Evolutionary conservation across 2,329 filamentous ascomycete species (phyloP), one percentile per base, ranked within the genome.

Genomic region (Trichoderma koningii): DNA sequence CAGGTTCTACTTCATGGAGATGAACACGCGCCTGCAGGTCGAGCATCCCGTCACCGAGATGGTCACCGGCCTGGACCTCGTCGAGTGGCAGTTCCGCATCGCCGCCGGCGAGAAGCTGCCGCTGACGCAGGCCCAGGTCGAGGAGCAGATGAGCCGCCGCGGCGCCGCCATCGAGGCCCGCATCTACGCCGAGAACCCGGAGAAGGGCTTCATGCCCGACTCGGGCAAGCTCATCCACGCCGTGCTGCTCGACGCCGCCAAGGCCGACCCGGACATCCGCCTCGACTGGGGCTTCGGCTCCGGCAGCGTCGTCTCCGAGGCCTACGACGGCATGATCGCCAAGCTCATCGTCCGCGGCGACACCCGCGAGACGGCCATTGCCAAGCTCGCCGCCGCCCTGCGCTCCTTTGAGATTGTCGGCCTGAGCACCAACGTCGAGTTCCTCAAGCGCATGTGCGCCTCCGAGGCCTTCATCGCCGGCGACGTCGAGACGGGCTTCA

Each of bases 261-360:
- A 80, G 55, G 80, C 84, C 6, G 85, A 87, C 44, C 83, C 89
- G 0, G 90, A 93, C 68, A 85, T 98, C 38, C 88, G 95, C 47
- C 93, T 99, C 69, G 95, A 99, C 73, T 93, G 93, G 52, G 95
- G 95, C 1, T 98, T 98, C 75, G 86, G 93, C 30, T 85, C 93
- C 70, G 95, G 95, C 28, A 94, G 97, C 74, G 92, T 92, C 68
- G 91, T 99, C 3, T 96, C 93, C 0, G 92, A 94, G 66, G 91
- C 95, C 63, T 99, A 99, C 76, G 95, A 99, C 71, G 95, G 95
- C 30, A 99, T 99, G 95, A 97, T 99, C 70, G 92, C 95, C 51
- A 99, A 99, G 79, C 85, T 99, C 60, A 99, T 99, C 71, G 92
- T 98, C 6, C 87, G 91, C 65, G 95, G 91, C 0, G 85, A 87